Base-by-base conservation (phyloP, 768 basidiomycete genomes). In the Gautieria morchelliformis region DNA sequence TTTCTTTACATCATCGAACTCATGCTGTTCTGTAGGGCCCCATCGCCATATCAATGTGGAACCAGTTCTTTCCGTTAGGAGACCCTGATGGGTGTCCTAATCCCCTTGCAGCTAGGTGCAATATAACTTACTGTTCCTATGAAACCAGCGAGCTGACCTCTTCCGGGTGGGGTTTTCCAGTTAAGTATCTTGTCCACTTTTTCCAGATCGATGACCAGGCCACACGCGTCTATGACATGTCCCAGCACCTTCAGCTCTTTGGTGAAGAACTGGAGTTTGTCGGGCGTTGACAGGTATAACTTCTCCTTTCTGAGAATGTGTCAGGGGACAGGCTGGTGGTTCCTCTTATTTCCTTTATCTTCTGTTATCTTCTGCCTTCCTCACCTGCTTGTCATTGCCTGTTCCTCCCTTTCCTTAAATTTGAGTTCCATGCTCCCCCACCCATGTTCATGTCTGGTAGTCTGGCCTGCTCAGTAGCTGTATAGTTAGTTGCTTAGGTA, bases 21-120 rank as follows among this genome's bases (percentile, higher is more conserved):
- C 69, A 0, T 66, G 54, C 44, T 71, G 71, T 20, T 69, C 63
- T 12, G 69, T 70, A 3, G 35, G 41, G 10, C 59, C 60, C 69
- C 72, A 72, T n/a, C 46, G 22, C 55, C 64, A 71, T 2, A n/a
- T n/a, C n/a, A n/a, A 39, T 5, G 33, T 58, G 9, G 37, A 19
- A 0, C 64, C 64, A 1, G 66, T 64, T 0, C 67, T 32, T 19
- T 60, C 55, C 0, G 60, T 58, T 1, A 77, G 61, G 0, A n/a
- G n/a, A 71, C 53, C 3, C 66, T 70, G 70, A 77, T 74, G 3
- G 74, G 74, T 1, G 75, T 70, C 0, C 70, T 61, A 1, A 78
- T 59, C 0, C 60, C 60, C 0, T 62, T 58, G 1, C 70, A 62
- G 32, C 74, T 72, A 48, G 68, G 66, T 71, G 57, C 72, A 0